Conservation (phyloP, 2,329 filamentous ascomycete species). For the Sporothrix humicola region DNA sequence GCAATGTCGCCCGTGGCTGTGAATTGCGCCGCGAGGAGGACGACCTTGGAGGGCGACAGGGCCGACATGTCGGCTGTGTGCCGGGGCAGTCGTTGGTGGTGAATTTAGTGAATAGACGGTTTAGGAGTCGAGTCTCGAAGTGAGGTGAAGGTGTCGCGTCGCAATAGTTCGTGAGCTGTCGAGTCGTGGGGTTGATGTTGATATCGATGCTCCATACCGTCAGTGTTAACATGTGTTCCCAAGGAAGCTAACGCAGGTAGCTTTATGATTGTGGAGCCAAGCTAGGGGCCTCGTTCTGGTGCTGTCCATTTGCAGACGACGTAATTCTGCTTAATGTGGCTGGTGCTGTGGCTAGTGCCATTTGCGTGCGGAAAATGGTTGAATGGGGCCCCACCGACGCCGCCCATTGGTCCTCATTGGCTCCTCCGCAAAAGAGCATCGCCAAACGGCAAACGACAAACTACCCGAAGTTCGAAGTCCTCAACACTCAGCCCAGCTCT, state of each 20-base stretch:
- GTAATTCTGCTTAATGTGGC: slow-evolving; percentile 40
- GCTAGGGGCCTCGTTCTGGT: slow-evolving; percentile 8
- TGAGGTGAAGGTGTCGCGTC: neutral
- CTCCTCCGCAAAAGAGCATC: slow-evolving; percentile 23
- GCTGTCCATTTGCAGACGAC: slow-evolving; percentile 37
- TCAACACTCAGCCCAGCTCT: neutral
- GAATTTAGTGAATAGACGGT: neutral
- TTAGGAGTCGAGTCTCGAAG: too few relatives aligned
- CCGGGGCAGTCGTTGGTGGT: neutral
- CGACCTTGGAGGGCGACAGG: slow-evolving; percentile 69
- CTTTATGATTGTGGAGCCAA: slow-evolving; percentile 25
- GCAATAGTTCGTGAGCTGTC: neutral
- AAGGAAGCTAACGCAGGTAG: slow-evolving; percentile 26
- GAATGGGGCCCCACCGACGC: slow-evolving; percentile 15
- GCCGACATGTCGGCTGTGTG: slow-evolving; percentile 36
- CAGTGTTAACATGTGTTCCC: slow-evolving; percentile 31
- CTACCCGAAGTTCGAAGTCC: slow-evolving; percentile 12
- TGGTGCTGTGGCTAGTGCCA: slow-evolving; percentile 34
- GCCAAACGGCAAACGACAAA: slow-evolving; percentile 10
- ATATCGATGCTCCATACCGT: neutral
- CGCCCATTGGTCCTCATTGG: slow-evolving; percentile 21
- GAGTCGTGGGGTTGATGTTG: slow-evolving; percentile 22
- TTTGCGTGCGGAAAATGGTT: neutral
- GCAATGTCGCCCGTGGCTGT: slow-evolving; percentile 69
- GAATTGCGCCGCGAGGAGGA: slow-evolving; percentile 74